Evolutionary conservation across 2,329 filamentous ascomycete species (phyloP).

Genomic region (Purpureocillium lavendulum): DNA sequence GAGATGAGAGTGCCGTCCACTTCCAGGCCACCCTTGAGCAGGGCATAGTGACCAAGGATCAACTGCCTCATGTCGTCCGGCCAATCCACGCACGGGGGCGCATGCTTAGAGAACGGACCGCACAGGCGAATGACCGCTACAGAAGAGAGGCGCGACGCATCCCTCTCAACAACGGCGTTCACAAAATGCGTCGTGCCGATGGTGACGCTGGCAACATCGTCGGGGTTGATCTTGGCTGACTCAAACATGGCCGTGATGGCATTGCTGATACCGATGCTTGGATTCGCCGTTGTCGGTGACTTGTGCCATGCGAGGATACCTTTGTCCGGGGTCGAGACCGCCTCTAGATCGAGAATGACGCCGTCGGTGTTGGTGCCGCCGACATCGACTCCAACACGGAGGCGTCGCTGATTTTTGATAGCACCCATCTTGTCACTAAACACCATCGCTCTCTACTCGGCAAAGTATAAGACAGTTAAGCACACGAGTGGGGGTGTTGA

Average conservation of each 20-base stretch:
- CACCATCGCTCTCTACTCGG: no score
- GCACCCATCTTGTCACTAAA: not conserved
- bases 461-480: no score
- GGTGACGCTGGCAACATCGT: conserved; percentile 36
- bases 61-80: conserved; percentile 37
- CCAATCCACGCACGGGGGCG: conserved; percentile 45
- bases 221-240: conserved; percentile 20
- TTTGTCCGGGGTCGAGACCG: conserved; percentile 22
- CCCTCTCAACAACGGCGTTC: conserved; percentile 48
- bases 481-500: no score
- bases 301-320: conserved; percentile 43
- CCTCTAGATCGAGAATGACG: conserved; percentile 36
- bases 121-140: conserved; percentile 48
- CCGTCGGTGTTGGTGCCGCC: conserved; percentile 47
- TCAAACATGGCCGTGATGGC: conserved; percentile 35
- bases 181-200: conserved; percentile 52
- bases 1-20: conserved; percentile 40
- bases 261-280: conserved; percentile 36
- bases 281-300: conserved; percentile 37
- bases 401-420: conserved; percentile 7
- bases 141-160: conserved; percentile 34
- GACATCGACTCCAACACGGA: conserved; percentile 37
- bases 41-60: conserved; percentile 34
- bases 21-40: conserved; percentile 42
- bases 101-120: conserved; percentile 43